Conservation (phyloP, 225 moss, liverwort and hornwort species). For the Climacium dendroides region DNA sequence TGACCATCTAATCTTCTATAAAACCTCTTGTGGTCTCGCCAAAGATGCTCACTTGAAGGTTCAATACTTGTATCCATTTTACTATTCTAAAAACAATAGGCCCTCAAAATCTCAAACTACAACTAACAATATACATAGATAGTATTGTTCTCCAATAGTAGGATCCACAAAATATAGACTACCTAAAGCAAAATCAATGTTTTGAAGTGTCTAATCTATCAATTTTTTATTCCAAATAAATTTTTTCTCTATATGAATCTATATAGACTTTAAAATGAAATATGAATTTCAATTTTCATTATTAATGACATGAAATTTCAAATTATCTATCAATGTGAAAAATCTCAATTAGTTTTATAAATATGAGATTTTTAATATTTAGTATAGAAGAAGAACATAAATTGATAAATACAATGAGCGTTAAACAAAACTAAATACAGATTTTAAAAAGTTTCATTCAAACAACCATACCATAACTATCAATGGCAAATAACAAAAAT, state of each 20-base stretch:
- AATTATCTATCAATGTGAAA: no score
- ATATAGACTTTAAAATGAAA: neutral
- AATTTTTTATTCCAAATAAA: no score
- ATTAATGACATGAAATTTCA: neutral
- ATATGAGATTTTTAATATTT: neutral
- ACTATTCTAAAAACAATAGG: no score
- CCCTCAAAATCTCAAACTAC: neutral
- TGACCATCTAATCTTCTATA: no score
- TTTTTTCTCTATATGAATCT: accelerated
- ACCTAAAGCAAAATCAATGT: neutral
- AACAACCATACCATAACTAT: no score
- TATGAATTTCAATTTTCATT: neutral
- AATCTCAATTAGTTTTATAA: no score
- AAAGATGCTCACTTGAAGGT: neutral
- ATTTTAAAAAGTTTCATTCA: no score
- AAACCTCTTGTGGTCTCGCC: no score
- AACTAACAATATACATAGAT: neutral
- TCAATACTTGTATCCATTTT: accelerated
- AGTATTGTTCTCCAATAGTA: neutral
- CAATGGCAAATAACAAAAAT: no score
- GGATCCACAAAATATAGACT: neutral
- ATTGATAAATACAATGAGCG: neutral
- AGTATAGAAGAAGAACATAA: neutral
- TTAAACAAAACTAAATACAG: no score
- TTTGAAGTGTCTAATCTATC: neutral